Evolutionary conservation across 495 filamentous ascomycete species (phyloP).

Genomic region (Bryoglossum gracile): DNA sequence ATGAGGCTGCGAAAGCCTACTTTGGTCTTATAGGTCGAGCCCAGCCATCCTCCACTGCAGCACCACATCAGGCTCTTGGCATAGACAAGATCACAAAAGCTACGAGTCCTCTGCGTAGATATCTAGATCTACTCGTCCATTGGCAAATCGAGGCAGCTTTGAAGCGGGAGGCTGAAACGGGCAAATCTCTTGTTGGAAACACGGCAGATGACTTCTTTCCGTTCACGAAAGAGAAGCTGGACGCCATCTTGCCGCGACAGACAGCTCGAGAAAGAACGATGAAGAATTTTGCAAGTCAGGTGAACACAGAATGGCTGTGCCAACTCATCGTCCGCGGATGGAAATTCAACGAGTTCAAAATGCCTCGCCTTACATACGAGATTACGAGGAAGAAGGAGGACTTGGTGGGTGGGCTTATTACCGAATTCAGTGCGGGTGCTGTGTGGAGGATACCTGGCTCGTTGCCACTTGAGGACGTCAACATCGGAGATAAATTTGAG

Average conservation of each 20-base stretch:
- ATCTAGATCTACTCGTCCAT: slow-evolving; percentile 73
- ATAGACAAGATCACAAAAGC: slow-evolving; percentile 65
- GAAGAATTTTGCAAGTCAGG: slow-evolving; percentile 26
- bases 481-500: slow-evolving; percentile 47
- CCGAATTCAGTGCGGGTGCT: no score
- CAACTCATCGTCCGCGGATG: slow-evolving; percentile 70
- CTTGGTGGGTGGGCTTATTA: slow-evolving; percentile 24
- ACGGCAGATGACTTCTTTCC: slow-evolving; percentile 46
- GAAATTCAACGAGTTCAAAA: slow-evolving; percentile 53
- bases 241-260: slow-evolving; percentile 44
- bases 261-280: slow-evolving; percentile 41
- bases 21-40: slow-evolving; percentile 43
- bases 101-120: slow-evolving; percentile 83
- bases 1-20: slow-evolving; percentile 29
- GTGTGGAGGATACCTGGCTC: slow-evolving; percentile 26
- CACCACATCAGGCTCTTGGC: slow-evolving; percentile 55
- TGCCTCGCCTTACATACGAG: slow-evolving; percentile 54
- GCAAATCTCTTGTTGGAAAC: slow-evolving; percentile 42
- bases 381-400: slow-evolving; percentile 22
- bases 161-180: slow-evolving; percentile 55
- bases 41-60: slow-evolving; percentile 41
- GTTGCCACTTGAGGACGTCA: slow-evolving; percentile 24
- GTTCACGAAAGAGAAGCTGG: slow-evolving; percentile 51
- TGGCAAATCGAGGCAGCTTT: slow-evolving; percentile 88
- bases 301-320: slow-evolving; percentile 48